phyloP scores from a whole-genome alignment of 2,329 filamentous ascomycete species.

The Aspergillus quadricinctus region DNA sequence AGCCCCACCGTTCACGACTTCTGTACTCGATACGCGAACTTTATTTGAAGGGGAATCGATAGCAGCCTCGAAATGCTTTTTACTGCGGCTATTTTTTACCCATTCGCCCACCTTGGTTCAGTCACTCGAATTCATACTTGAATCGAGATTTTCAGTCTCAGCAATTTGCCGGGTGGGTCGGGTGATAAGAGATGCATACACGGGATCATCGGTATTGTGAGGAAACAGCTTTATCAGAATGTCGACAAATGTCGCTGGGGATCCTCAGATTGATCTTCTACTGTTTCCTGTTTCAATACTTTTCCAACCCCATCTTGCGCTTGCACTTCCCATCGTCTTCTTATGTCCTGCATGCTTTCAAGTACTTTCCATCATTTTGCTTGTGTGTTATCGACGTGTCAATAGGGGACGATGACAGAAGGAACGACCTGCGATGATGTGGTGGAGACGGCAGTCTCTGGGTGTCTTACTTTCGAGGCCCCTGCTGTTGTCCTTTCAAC shows the following conservation, averaged over 20 bases:
- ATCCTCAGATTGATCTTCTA: conserved; percentile 15
- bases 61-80: conserved; percentile 27
- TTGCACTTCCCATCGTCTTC: conserved; percentile 5
- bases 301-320: conserved; percentile 9
- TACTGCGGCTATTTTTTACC: conserved; percentile 32
- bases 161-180: conserved; percentile 19
- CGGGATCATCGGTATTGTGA: conserved; percentile 22
- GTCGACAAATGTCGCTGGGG: conserved; percentile 15
- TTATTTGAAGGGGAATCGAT: conserved; percentile 17
- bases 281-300: conserved; percentile 11
- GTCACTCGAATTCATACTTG: conserved; percentile 13
- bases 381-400: conserved; percentile 24
- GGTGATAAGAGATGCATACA: conserved; percentile 32
- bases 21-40: conserved; percentile 11
- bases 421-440: conserved; percentile 19
- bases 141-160: conserved; percentile 12
- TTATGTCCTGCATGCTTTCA: conserved; percentile 7
- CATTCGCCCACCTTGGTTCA: conserved; percentile 20
- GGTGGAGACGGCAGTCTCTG: conserved; percentile 12
- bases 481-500: conserved; percentile 10
- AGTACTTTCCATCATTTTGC: conserved; percentile 9
- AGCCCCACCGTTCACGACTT: conserved; percentile 8
- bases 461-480: conserved; percentile 10
- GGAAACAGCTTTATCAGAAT: conserved; percentile 16
- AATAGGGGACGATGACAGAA: conserved; percentile 23